Evolutionary conservation across 202 grass and related monocot species (phyloP), one percentile per base, ranked within the genome.

Genomic region (Eragrostis tef): DNA sequence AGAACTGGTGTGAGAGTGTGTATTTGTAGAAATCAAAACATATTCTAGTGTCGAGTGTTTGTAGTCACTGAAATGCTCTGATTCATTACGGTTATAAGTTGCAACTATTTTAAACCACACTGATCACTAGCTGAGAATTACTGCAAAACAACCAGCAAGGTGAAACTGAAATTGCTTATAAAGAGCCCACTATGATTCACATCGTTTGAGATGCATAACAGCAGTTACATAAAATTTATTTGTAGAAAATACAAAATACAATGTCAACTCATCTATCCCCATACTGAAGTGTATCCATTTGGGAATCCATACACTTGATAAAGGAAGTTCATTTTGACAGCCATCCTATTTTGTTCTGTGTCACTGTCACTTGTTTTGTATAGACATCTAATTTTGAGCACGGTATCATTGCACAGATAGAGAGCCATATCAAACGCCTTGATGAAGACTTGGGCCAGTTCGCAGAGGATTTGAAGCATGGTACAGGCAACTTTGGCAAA

Each of bases 401-500:
- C 20, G 47, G 46, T 49, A n/a, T 87, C 74, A 61, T 67, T 89
- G 43, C 83, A 70, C 87, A 98, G 92, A 93, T 98, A 88, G 96
- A 98, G 85, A 95, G 92, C 81, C 96, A 95, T 90, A 79, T 98
- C 66, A 98, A 98, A 57, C 86, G 92, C 26, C 92, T 98, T 48
- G 91, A 94, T 82, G 92, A 98, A 83, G 96, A 98, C 80, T 86
- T 98, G 79, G 79, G 79, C 58, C 90, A 98, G 73, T 98, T 95
- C 93, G 88, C 90, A 39, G 92, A 98, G 86, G 92, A 95, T 84
- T 82, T 98, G 78, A 98, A 95, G 85, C 96, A 95, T 83, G 96
- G 96, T 98, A 80, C 84, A 79, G 27, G 9, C 46, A 65, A 10
- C 44, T 2, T 19, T 67, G 69, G 62, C 17, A 69, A 25, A 24